Evolutionary conservation across 148 eudicot species (phyloP).

Genomic region (Nepenthes mirabilis): DNA sequence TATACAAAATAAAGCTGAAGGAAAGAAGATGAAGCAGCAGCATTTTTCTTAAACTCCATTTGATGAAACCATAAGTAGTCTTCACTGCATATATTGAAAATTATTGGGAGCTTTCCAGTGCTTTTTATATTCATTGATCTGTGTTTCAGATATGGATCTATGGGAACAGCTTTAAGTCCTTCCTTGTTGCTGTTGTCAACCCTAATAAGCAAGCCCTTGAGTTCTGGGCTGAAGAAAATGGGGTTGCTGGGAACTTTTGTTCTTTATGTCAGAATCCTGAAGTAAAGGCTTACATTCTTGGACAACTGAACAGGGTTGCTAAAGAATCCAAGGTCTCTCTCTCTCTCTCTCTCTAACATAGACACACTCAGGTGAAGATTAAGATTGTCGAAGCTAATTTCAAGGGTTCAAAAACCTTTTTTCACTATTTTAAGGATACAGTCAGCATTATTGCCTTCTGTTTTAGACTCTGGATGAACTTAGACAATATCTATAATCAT

Average conservation of each 20-base stretch:
- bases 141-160: conserved; percentile 71
- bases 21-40: too few species aligned
- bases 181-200: conserved; percentile 68
- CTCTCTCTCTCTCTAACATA: background rate
- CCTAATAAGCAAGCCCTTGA: conserved; percentile 58
- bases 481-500: too few species aligned
- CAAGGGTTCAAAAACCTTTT: too few species aligned
- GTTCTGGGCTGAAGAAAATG: conserved; percentile 57
- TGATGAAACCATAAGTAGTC: too few species aligned
- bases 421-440: too few species aligned
- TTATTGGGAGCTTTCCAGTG: too few species aligned
- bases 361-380: background rate
- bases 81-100: too few species aligned
- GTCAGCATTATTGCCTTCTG: too few species aligned
- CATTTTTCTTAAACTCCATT: too few species aligned
- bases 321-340: conserved; percentile 63
- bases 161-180: conserved; percentile 87
- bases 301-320: conserved; percentile 43
- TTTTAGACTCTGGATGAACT: too few species aligned
- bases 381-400: background rate
- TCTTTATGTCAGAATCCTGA: conserved; percentile 46
- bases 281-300: conserved; percentile 50
- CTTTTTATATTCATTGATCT: background rate
- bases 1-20: too few species aligned
- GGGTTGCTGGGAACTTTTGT: conserved; percentile 37